Percentiles rank a stretch among this genome's conserved stretches.
These are phyloP conservation scores for Ogataea parapolymorpha DNA, from an alignment of 805 yeast genomes.

Conservation along the genomic window DNA sequence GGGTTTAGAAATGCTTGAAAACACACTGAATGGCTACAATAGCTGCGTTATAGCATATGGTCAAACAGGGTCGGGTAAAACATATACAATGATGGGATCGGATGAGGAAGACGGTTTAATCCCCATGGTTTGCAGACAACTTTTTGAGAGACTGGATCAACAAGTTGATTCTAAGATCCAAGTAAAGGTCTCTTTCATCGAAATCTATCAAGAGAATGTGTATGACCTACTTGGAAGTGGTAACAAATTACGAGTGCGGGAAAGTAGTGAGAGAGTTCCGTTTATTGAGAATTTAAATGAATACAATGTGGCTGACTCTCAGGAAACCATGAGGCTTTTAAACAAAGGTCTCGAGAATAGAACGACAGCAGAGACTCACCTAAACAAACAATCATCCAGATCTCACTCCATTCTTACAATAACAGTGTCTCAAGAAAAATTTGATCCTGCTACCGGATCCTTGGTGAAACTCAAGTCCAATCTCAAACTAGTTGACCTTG, in stretches of 20 bases:
- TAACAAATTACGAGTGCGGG: conserved; percentile 52
- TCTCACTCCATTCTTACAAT: conserved; percentile 79
- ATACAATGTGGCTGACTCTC: conserved; percentile 43
- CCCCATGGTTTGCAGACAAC: conserved; percentile 53
- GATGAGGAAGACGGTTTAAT: conserved; percentile 56
- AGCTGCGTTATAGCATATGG: conserved; percentile 53
- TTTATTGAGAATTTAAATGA: conserved; percentile 67
- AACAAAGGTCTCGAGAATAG: conserved; percentile 51
- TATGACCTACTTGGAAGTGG: conserved; percentile 49
- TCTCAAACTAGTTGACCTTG: conserved; percentile 71
- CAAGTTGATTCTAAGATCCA: conserved; percentile 35
- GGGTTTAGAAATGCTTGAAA: conserved; percentile 59
- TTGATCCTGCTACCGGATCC: conserved; percentile 33
- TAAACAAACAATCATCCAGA: conserved; percentile 71
- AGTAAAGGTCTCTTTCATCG: conserved; percentile 60
- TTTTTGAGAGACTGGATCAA: conserved; percentile 42
- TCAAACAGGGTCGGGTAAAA: conserved; percentile 81
- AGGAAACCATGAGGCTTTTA: conserved; percentile 47
- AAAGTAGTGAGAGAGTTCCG: conserved; percentile 59
- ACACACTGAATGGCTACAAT: conserved; percentile 58
- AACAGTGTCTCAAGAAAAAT: conserved; percentile 54
- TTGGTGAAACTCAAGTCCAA: conserved; percentile 45
- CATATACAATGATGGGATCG: conserved; percentile 72
- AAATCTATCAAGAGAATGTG: conserved; percentile 75
- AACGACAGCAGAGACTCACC: conserved; percentile 67